These are phyloP conservation scores for Pelargonium fulgidum DNA, from an alignment of 441 rosid species.

Conservation along the genomic window DNA sequence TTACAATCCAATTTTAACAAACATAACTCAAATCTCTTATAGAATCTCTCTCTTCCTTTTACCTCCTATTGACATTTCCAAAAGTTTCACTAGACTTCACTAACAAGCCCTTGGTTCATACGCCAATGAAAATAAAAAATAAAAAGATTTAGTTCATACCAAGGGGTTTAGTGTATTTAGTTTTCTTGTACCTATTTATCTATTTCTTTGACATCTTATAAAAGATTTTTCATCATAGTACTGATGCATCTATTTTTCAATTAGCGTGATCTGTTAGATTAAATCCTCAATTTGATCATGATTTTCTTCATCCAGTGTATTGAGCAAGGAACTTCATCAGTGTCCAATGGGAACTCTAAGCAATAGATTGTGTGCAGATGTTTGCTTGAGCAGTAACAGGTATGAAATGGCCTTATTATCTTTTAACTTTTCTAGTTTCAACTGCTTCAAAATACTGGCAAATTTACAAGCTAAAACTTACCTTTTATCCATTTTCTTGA, in stretches of 20 bases:
- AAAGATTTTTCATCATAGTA: neutral
- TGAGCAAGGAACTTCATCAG: constrained; percentile 54
- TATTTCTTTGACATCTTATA: constrained; percentile 1
- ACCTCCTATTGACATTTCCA: too few species aligned
- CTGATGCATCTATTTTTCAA: constrained; percentile 1
- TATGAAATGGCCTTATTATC: constrained; percentile 11
- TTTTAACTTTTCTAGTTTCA: neutral
- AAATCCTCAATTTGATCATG: constrained; percentile 14
- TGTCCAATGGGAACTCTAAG: constrained; percentile 27
- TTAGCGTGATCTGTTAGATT: constrained; percentile 12
- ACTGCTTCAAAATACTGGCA: neutral
- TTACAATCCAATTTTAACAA: too few species aligned
- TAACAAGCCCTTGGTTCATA: neutral
- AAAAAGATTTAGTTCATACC: neutral
- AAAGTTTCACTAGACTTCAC: too few species aligned
- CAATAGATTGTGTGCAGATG: constrained; percentile 25
- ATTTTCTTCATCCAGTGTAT: constrained; percentile 42
- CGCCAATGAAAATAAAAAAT: too few species aligned
- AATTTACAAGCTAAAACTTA: neutral
- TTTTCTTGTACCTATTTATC: neutral
- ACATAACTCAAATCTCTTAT: too few species aligned
- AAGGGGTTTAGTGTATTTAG: neutral
- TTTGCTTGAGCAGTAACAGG: constrained; percentile 28
- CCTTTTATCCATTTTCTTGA: neutral
- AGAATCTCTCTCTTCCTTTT: too few species aligned